A percentile compares a stretch with the other conserved stretches of the same genome.
phyloP scores from a whole-genome alignment of 1,284 basidiomycete species.

The Thecaphora frezii region DNA sequence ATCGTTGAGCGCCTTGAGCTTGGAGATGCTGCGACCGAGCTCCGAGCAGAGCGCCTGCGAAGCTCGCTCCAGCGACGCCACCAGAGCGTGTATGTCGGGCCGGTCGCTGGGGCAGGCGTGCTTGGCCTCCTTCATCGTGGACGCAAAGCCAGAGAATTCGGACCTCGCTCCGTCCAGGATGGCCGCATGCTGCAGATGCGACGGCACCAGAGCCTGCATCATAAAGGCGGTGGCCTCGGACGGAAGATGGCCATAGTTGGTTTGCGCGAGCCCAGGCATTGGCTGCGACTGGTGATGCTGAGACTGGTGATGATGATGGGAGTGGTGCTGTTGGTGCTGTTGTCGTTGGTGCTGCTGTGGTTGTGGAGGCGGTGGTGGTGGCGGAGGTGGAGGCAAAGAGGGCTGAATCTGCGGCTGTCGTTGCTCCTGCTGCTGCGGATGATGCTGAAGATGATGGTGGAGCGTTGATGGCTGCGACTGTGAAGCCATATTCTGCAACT shows the following conservation, averaged over 20 bases:
- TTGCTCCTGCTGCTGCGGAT: conserved; percentile 14
- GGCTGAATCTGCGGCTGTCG: no score
- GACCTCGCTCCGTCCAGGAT: conserved; percentile 18
- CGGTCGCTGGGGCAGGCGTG: conserved; percentile 20
- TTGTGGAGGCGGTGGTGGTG: conserved; percentile 9
- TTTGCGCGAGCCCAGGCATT: conserved; percentile 1
- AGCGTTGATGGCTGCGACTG: background rate
- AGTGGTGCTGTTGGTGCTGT: conserved; percentile 5
- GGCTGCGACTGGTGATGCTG: conserved; percentile 7
- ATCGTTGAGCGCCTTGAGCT: conserved; percentile 17
- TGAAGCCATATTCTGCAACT: conserved; percentile 5
- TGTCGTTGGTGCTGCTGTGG: conserved; percentile 5
- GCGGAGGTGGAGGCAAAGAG: no score
- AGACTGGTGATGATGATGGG: conserved; percentile 8
- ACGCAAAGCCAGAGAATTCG: conserved; percentile 21
- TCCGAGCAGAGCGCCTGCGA: conserved; percentile 17
- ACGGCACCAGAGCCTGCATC: conserved; percentile 6
- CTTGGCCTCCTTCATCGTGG: conserved; percentile 18
- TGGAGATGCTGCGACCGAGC: conserved; percentile 18
- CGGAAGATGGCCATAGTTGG: conserved; percentile 20
- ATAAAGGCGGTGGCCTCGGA: conserved; percentile 3
- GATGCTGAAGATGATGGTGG: conserved; percentile 9
- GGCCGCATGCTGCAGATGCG: conserved; percentile 20
- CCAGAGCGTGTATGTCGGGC: conserved; percentile 22
- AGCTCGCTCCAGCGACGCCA: conserved; percentile 20